phyloP scores from a whole-genome alignment of 352 stramenopile genomes.

The Phytophthora meadii region DNA sequence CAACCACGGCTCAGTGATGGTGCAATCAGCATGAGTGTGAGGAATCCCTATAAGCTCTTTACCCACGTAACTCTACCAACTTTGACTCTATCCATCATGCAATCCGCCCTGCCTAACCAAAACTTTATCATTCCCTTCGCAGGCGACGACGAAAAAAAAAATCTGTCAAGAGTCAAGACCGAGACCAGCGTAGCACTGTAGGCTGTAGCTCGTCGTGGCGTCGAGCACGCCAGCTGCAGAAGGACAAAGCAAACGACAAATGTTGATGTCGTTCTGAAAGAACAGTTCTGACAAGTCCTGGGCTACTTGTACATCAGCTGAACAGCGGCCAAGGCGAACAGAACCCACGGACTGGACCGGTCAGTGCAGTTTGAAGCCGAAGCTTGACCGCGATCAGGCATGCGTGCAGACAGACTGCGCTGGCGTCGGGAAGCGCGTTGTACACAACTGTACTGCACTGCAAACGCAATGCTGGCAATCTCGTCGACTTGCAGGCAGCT shows the following conservation, averaged over 20 bases:
- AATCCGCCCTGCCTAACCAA: background rate
- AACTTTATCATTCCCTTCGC: slow-evolving; percentile 1
- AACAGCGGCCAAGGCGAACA: background rate
- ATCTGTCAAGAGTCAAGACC: background rate
- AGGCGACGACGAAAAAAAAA: slow-evolving; percentile 32
- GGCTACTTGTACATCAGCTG: background rate
- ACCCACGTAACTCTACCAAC: slow-evolving; percentile 1
- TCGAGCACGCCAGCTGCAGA: slow-evolving; percentile 17
- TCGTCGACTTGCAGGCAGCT: background rate
- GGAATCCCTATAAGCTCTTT: slow-evolving; percentile 8
- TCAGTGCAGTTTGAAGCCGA: background rate
- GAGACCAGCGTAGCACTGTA: slow-evolving; percentile 19
- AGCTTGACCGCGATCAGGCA: slow-evolving; percentile 18
- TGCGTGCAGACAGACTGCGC: background rate
- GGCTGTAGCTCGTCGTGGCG: slow-evolving; percentile 24
- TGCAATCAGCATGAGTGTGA: slow-evolving; percentile 8
- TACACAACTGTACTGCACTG: background rate
- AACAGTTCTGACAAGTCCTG: too few relatives aligned
- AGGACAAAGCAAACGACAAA: background rate
- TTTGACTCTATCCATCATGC: background rate
- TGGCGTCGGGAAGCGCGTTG: slow-evolving; percentile 1
- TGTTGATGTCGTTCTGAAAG: background rate
- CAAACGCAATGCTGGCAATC: slow-evolving; percentile 10
- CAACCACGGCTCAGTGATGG: slow-evolving; percentile 14
- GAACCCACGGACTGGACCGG: slow-evolving; percentile 13